Conservation (phyloP, 441 rosid species). For the Biscutella auriculata region DNA sequence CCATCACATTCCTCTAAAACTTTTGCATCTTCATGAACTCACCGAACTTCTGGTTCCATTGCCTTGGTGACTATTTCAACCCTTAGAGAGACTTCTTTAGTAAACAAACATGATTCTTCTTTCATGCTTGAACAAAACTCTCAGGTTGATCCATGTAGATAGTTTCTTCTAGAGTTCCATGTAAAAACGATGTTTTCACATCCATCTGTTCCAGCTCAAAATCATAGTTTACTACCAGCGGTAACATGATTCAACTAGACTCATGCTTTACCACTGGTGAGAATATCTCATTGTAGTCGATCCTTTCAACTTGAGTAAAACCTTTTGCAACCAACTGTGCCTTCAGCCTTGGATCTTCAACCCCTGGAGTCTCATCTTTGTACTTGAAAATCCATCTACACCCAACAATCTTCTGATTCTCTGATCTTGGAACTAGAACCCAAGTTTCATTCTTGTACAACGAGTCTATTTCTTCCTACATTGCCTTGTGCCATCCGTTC, state of each 20-base stretch:
- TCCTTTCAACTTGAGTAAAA: not conserved
- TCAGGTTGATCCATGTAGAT: too few relatives aligned
- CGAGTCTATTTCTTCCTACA: not conserved
- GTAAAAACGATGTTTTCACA: too few relatives aligned
- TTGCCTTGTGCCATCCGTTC: not conserved
- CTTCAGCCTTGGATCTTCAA: not conserved
- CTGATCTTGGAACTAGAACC: not conserved
- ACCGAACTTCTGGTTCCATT: too few relatives aligned
- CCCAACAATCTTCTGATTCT: not conserved
- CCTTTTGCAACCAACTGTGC: not conserved
- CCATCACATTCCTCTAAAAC: too few relatives aligned
- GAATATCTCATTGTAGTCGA: not conserved
- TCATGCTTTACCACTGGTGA: not conserved
- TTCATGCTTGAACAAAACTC: too few relatives aligned
- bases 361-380: not conserved
- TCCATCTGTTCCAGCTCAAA: too few relatives aligned
- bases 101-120: too few relatives aligned
- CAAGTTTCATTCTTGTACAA: not conserved
- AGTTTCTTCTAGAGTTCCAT: too few relatives aligned
- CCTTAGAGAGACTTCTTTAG: too few relatives aligned
- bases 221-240: not conserved
- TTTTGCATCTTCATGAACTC: too few relatives aligned
- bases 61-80: too few relatives aligned
- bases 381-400: not conserved
- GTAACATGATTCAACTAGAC: not conserved